Percentiles rank a stretch among this genome's conserved stretches.
Evolutionary conservation across 2,329 filamentous ascomycete species (phyloP).

Genomic region (Thielaviopsis musarum): DNA sequence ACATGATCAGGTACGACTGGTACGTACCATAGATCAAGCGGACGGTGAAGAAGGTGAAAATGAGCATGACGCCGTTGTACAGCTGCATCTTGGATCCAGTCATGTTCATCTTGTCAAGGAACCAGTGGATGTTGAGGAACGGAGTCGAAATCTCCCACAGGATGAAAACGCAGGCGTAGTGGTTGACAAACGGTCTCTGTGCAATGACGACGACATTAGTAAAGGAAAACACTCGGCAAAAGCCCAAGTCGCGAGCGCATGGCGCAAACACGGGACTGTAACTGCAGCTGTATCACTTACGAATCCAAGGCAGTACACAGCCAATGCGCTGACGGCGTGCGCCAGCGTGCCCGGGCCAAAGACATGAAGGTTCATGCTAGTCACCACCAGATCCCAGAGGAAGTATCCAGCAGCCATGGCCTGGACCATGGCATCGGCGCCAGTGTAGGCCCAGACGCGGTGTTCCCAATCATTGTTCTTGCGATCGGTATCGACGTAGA

Average conservation of each 20-base stretch:
- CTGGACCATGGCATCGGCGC: slow-evolving; percentile 54
- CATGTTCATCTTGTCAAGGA: slow-evolving; percentile 71
- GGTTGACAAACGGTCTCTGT: slow-evolving; percentile 70
- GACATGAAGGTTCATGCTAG: slow-evolving; percentile 47
- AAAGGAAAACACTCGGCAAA: slow-evolving; percentile 4
- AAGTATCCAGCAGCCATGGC: slow-evolving; percentile 69
- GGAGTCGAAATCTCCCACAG: slow-evolving; percentile 76
- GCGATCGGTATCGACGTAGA: slow-evolving; percentile 51
- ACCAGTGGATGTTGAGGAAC: slow-evolving; percentile 83
- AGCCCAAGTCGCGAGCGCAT: slow-evolving; percentile 3
- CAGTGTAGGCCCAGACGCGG: slow-evolving; percentile 64
- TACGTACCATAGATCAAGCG: slow-evolving; percentile 66
- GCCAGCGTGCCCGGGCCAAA: slow-evolving; percentile 65
- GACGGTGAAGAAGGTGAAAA: slow-evolving; percentile 58
- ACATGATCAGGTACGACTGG: slow-evolving; percentile 51
- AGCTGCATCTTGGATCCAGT: slow-evolving; percentile 59
- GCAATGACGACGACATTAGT: neutral
- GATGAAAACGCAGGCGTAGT: slow-evolving; percentile 65
- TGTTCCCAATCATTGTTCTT: slow-evolving; percentile 47
- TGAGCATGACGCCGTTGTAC: slow-evolving; percentile 58
- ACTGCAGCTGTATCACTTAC: slow-evolving; percentile 35
- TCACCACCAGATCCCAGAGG: slow-evolving; percentile 63
- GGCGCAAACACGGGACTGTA: neutral
- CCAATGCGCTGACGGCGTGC: slow-evolving; percentile 57
- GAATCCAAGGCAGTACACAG: slow-evolving; percentile 63